Conservation (phyloP, 75 land plant genomes). For the Ceratopteris richardii region DNA sequence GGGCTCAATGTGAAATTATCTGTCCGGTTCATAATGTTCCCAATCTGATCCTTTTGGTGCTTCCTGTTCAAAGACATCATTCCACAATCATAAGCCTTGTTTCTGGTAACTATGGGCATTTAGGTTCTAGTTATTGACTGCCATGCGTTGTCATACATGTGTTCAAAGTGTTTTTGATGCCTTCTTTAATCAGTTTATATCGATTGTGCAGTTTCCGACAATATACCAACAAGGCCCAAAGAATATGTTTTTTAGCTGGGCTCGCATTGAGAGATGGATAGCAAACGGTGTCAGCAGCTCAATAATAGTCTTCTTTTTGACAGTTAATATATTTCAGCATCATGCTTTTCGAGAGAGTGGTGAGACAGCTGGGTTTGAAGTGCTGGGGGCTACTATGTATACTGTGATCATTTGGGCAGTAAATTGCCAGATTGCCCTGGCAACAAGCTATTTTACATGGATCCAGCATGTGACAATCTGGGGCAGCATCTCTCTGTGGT, state of each 20-base stretch:
- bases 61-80: no score
- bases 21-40: no score
- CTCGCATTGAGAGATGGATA: slow-evolving; percentile 75
- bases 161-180: no score
- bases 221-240: slow-evolving; percentile 80
- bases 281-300: slow-evolving; percentile 60
- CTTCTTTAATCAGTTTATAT: no score
- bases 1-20: no score
- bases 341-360: slow-evolving; percentile 46
- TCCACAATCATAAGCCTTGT: no score
- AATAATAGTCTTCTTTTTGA: slow-evolving; percentile 39
- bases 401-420: slow-evolving; percentile 78
- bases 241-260: slow-evolving; percentile 68
- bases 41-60: no score
- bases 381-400: slow-evolving; percentile 62
- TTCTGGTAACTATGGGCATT: no score
- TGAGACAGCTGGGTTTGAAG: slow-evolving; percentile 39
- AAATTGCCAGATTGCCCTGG: slow-evolving; percentile 65
- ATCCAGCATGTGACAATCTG: slow-evolving; percentile 73
- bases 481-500: slow-evolving; percentile 82
- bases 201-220: slow-evolving; percentile 62
- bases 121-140: no score
- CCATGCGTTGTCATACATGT: no score
- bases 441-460: slow-evolving; percentile 79
- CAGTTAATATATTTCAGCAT: slow-evolving; percentile 17